phyloP scores from a whole-genome alignment of 352 stramenopile species.

The Phytophthora constricta region DNA sequence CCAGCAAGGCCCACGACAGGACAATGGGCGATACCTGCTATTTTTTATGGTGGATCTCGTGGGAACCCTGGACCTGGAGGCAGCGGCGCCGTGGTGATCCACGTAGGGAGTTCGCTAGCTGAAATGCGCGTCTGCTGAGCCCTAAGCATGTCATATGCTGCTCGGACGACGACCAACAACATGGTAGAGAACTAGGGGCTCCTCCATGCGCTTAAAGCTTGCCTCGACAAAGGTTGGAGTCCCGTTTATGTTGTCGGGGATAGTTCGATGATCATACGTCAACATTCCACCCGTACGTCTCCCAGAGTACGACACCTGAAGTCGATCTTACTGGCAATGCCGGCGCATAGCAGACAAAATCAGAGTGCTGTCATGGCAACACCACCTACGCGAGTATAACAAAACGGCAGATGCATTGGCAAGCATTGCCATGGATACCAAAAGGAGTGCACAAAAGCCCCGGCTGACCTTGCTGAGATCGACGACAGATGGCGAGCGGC shows the following conservation, averaged over 20 bases:
- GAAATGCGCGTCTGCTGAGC: not conserved
- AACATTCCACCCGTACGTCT: not conserved
- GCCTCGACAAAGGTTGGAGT: not conserved
- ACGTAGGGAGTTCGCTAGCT: not conserved
- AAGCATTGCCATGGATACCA: no score
- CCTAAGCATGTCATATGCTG: not conserved
- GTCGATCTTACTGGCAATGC: not conserved
- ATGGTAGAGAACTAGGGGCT: not conserved
- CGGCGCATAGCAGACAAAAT: not conserved
- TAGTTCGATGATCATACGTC: not conserved
- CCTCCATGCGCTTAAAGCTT: not conserved
- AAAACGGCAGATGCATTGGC: not conserved
- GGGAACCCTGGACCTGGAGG: slow-evolving; percentile 1
- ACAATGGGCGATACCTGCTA: not conserved
- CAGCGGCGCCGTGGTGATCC: not conserved
- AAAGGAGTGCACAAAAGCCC: no score
- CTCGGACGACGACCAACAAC: not conserved
- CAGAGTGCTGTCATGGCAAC: not conserved
- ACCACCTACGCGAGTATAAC: not conserved
- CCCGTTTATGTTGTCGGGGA: not conserved
- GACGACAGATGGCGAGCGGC: no score
- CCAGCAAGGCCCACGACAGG: not conserved
- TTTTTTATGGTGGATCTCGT: slow-evolving; percentile 1
- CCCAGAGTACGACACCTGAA: not conserved
- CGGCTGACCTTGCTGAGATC: no score